Evolutionary conservation across 148 eudicot species (phyloP).

Genomic region (Vaccinium myrtillus): DNA sequence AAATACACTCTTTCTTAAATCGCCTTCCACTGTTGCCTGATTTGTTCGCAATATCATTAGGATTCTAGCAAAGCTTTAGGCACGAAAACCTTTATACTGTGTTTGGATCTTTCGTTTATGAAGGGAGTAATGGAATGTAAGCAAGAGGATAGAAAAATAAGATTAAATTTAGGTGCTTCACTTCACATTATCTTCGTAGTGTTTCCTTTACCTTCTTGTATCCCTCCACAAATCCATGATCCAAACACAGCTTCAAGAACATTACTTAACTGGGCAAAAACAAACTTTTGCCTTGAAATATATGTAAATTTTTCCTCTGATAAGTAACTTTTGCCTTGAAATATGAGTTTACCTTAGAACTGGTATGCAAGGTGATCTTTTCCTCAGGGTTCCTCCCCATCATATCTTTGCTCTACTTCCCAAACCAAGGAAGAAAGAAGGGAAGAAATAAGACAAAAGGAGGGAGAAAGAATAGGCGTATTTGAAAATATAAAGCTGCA

Average conservation of each 20-base stretch:
- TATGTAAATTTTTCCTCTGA: background rate
- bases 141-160: background rate
- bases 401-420: background rate
- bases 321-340: background rate
- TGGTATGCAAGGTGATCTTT: constrained; percentile 20
- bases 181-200: background rate
- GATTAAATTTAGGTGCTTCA: too few relatives aligned
- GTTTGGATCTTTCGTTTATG: background rate
- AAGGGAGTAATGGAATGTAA: background rate
- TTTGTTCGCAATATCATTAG: background rate
- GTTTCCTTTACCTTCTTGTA: background rate
- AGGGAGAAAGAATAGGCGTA: background rate
- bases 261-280: background rate
- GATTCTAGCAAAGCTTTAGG: background rate
- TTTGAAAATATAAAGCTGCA: background rate
- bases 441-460: background rate
- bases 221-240: background rate
- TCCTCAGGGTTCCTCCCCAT: constrained; percentile 39
- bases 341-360: constrained; percentile 28
- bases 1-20: constrained; percentile 39
- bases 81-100: background rate
- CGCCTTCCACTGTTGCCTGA: constrained; percentile 38
- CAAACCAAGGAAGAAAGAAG: background rate
- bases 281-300: background rate
- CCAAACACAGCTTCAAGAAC: constrained; percentile 5